Evolutionary conservation across 2,329 filamentous ascomycete species (phyloP), one percentile per base, ranked within the genome.

Genomic region (Hyphodiscus sp.): DNA sequence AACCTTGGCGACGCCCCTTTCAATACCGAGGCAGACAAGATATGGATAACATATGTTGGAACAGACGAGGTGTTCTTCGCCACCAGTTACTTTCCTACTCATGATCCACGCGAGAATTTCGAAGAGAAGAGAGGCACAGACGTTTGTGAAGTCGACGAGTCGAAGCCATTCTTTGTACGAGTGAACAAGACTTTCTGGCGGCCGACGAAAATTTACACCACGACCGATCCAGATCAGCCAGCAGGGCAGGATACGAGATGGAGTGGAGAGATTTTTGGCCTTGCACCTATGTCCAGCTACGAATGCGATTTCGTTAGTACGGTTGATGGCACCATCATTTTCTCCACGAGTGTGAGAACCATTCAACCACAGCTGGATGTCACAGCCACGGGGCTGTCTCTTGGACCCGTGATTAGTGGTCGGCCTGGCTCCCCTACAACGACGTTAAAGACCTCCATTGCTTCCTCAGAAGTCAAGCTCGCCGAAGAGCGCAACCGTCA

Each of bases 121-220:
- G 65, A 70, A 54, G 65, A 75, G 56, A 61, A 67, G 56, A 66
- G 73, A 55, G 46, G 53, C 38, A 11, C 55, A 29, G 60, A 63
- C 42, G 54, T 59, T 38, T 55, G 78, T 15, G 80, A 78, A 2
- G 79, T 87, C 51, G 85, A 89, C 68, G 77, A 75, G 56, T 78
- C 80, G 33, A 91, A 89, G 67, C 88, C 87, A 5, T 91, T 91
- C 66, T 90, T 83, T 67, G 86, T 91, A 52, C 79, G 83, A 58
- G 81, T 92, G 60, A 91, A 92, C 69, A 85, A 89, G 49, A 86
- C 87, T 10, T 79, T 83, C 56, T 92, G 88, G 88, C 87, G 87
- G 65, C 87, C 87, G 1, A 88, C 86, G 11, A 79, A 85, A 61
- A 90, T 91, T 64, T 78, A 79, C 54, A 73, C 77, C 29, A 71